Evolutionary conservation across 345 rosid genomes (phyloP), one percentile per base, ranked within the genome.

Genomic region (Eucalyptus guilfoylei): DNA sequence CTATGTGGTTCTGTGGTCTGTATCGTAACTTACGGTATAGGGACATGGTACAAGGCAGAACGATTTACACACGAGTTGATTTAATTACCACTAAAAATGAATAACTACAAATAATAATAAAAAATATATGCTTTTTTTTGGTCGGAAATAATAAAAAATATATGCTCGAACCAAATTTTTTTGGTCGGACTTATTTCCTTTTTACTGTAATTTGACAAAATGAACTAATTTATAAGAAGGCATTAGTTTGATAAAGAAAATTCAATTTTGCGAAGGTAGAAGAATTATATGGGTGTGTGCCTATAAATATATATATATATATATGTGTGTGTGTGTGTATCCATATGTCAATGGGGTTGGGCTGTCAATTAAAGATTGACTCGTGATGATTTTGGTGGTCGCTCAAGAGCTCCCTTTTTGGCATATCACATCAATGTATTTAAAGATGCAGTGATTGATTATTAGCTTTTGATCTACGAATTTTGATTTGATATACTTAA

Each of bases 401-500:
- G 16, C 32, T 62, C 32, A 3, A 30, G 32, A 6, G 32, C 15
- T 30, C 0, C 0, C 0, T 30, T 55, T 62, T 30, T 28, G 32
- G 4, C 0, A 28, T 62, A 13, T 28, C 15, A 13, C 14, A 30
- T 62, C 32, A 12, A 3, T 62, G 15, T 52, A 21, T 52, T 52
- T 30, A 28, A 11, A 60, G 32, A 60, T 6, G 32, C 11, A 26
- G 4, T 11, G 64, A 24, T 26, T 58, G n/a, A 26, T 26, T 58
- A 26, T 11, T 58, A 11, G 14, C n/a, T 58, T 24, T 58, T 58
- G 11, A 60, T 28, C 14, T 12, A 1, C 0, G 7, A 28, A 28
- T 0, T 60, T 28, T 26, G 14, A 60, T 28, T 21, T 8, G 58
- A 52, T 52, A 52, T 0, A 0, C 26, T 4, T 52, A 19, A 19